A percentile compares a stretch with the other conserved stretches of the same genome.
Conservation (phyloP, 2,329 filamentous ascomycete genomes). For the Colletotrichum sp. region DNA sequence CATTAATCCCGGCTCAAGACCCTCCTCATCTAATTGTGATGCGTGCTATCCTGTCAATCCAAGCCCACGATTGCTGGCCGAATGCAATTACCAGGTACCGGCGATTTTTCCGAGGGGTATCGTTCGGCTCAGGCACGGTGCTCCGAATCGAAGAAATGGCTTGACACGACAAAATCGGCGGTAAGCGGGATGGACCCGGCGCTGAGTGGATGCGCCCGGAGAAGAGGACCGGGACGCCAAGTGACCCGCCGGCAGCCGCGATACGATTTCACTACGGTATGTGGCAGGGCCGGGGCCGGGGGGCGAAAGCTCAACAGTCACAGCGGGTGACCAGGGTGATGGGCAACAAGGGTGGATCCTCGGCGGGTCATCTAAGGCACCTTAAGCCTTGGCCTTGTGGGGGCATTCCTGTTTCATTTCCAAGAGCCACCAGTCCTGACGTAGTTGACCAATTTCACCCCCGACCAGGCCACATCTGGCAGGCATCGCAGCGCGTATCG, state of each 20-base stretch:
- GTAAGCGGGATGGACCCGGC: background rate
- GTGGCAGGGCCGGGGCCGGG: background rate
- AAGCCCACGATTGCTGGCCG: background rate
- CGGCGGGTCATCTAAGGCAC: background rate
- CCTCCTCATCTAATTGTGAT: background rate
- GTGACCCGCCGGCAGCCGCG: background rate
- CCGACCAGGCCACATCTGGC: background rate
- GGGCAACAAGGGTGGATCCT: background rate
- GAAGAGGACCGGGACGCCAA: conserved; percentile 1
- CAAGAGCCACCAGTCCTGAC: conserved; percentile 13
- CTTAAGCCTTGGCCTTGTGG: conserved; percentile 16
- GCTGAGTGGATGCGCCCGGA: background rate
- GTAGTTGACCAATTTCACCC: conserved; percentile 10
- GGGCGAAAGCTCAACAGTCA: background rate
- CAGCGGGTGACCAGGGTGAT: background rate
- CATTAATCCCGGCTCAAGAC: background rate
- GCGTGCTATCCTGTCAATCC: background rate
- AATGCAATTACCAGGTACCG: background rate
- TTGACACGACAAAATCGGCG: background rate
- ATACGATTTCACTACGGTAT: background rate
- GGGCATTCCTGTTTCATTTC: conserved; percentile 16
- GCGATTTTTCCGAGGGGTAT: background rate
- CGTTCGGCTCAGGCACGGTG: background rate
- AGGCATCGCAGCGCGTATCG: background rate
- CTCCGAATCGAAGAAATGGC: background rate